Evolutionary conservation across 2,329 filamentous ascomycete genomes (phyloP).

Genomic region (Ceratocystis huliohia): DNA sequence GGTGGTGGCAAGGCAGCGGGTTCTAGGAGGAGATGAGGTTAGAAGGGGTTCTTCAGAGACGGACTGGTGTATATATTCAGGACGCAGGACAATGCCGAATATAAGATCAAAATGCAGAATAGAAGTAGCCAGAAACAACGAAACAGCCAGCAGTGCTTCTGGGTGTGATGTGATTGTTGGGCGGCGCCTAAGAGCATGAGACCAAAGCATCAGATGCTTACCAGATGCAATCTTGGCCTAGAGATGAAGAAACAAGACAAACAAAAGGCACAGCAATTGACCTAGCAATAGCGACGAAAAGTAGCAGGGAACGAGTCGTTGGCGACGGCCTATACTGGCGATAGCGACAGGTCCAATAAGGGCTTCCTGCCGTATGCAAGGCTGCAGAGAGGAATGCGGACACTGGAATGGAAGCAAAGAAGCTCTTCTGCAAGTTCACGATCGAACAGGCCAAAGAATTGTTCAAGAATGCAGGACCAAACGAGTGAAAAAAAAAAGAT

Average conservation of each 20-base stretch:
- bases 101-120: background rate
- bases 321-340: background rate
- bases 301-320: background rate
- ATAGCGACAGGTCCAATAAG: background rate
- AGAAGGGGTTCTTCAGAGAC: background rate
- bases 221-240: background rate
- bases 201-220: slow-evolving; percentile 4
- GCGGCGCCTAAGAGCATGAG: background rate
- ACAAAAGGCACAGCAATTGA: background rate
- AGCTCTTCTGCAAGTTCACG: background rate
- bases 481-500: background rate
- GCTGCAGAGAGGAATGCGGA: background rate
- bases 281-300: background rate
- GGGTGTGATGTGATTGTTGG: background rate
- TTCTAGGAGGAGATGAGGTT: background rate
- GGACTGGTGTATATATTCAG: background rate
- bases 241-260: background rate
- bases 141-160: background rate
- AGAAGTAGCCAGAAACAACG: background rate
- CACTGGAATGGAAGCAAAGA: slow-evolving; percentile 1
- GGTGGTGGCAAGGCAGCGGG: background rate
- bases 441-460: background rate
- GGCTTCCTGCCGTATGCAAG: background rate
- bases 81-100: background rate
- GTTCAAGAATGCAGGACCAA: slow-evolving; percentile 1